Evolutionary conservation across 1,139 yeast genomes (phyloP).

Genomic region (Saccharomycopsis phalli): DNA sequence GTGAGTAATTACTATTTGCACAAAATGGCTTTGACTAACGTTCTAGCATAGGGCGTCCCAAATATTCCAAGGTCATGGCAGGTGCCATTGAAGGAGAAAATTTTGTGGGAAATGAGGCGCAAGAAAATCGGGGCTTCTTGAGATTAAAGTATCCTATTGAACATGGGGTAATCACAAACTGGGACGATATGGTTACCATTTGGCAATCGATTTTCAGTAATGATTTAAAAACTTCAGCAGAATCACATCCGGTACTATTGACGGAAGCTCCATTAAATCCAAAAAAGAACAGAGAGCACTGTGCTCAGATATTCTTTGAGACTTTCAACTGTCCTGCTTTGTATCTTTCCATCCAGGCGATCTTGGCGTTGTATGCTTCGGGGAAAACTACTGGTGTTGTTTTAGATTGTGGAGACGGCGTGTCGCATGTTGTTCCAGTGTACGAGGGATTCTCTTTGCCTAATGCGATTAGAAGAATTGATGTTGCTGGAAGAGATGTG

Average conservation of each 20-base stretch:
- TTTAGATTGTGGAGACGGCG: conserved; percentile 88
- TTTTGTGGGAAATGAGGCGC: conserved; percentile 71
- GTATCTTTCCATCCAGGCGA: conserved; percentile 78
- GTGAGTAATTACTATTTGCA: conserved; percentile 20
- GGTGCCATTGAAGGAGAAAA: conserved; percentile 57
- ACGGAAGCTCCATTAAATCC: conserved; percentile 92
- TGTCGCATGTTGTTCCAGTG: conserved; percentile 79
- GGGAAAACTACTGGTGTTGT: conserved; percentile 91
- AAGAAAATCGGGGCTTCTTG: conserved; percentile 65
- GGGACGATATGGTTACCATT: conserved; percentile 78
- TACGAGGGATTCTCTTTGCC: conserved; percentile 81
- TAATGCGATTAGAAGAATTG: conserved; percentile 63
- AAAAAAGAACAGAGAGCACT: conserved; percentile 53
- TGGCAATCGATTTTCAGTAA: conserved; percentile 61
- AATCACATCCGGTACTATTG: conserved; percentile 80
- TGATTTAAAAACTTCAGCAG: conserved; percentile 60
- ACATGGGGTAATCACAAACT: conserved; percentile 74
- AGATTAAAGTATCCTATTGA: conserved; percentile 62
- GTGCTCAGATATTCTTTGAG: conserved; percentile 77
- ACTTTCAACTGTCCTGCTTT: conserved; percentile 80
- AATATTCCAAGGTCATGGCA: conserved; percentile 79
- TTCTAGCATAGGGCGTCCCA: conserved; percentile 64
- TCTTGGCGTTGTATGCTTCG: conserved; percentile 74
- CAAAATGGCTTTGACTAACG: conserved; percentile 18
- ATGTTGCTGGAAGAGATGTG: conserved; percentile 81